phyloP scores from a whole-genome alignment of 768 basidiomycete species.

The Pulveroboletus frians region DNA sequence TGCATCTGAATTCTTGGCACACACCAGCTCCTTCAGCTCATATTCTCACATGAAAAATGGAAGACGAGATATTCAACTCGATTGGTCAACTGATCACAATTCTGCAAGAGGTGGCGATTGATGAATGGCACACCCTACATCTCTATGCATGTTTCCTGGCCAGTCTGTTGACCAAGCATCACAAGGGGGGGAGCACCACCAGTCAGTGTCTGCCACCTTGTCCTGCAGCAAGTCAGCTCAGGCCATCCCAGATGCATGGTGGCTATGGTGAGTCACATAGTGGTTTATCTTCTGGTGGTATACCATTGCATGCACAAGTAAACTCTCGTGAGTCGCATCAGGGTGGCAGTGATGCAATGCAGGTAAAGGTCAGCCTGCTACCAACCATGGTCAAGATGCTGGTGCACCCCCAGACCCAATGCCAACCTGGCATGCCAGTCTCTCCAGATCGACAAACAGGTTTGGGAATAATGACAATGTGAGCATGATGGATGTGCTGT shows the following conservation, averaged over 20 bases:
- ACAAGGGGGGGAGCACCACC: constrained; percentile 56
- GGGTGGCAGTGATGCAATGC: constrained; percentile 28
- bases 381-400: not conserved
- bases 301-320: constrained; percentile 1
- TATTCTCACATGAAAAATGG: constrained; percentile 52
- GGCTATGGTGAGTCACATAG: constrained; percentile 24
- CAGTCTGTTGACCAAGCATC: constrained; percentile 61
- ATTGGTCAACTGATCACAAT: constrained; percentile 68
- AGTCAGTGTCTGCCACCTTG: constrained; percentile 50
- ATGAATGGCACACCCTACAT: constrained; percentile 76
- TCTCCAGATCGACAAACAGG: not conserved
- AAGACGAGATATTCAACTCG: constrained; percentile 65
- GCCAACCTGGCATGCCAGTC: constrained; percentile 26
- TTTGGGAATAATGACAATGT: constrained; percentile 20
- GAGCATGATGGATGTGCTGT: constrained; percentile 21
- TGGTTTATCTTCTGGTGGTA: constrained; percentile 23
- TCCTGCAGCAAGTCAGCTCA: constrained; percentile 40
- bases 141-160: constrained; percentile 77
- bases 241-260: constrained; percentile 8
- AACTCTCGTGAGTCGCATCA: constrained; percentile 14
- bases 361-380: constrained; percentile 18
- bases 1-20: not conserved
- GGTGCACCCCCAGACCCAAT: not conserved
- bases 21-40: constrained; percentile 58
- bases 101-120: constrained; percentile 69